These are phyloP conservation scores for Flaveria trinervia DNA, from an alignment of 129 eudicot species.

Conservation along the genomic window DNA sequence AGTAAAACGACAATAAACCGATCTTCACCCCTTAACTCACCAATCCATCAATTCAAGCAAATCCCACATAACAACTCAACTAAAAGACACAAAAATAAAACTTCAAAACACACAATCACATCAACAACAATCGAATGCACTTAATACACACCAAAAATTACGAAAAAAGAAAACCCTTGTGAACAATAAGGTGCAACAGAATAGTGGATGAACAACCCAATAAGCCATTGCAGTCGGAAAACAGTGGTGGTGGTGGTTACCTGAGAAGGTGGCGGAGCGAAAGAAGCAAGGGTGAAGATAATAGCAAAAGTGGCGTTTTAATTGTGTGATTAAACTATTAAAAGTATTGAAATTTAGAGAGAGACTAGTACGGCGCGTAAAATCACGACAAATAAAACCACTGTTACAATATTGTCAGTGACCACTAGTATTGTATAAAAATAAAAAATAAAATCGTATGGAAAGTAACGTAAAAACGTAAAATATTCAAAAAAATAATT, in stretches of 20 bases:
- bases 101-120: conserved; percentile 21
- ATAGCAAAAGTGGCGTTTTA: not conserved
- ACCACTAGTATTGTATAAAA: no score
- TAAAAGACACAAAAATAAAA: not conserved
- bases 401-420: no score
- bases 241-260: conserved; percentile 15
- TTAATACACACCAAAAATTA: not conserved
- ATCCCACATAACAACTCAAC: conserved; percentile 17
- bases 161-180: conserved; percentile 25
- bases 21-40: not conserved
- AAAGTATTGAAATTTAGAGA: not conserved
- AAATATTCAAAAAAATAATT: no score
- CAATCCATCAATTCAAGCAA: not conserved
- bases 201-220: not conserved
- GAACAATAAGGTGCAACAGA: conserved; percentile 12
- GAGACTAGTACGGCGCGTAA: not conserved
- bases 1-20: conserved; percentile 24
- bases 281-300: conserved; percentile 33
- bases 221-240: conserved; percentile 4
- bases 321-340: not conserved
- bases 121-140: conserved; percentile 23
- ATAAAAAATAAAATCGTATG: no score
- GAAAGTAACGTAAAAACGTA: no score
- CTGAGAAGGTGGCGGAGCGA: conserved; percentile 43
- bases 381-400: no score